These are phyloP conservation scores for Ophiostoma populinum DNA, from an alignment of 2,329 filamentous ascomycete species.

Conservation along the genomic window DNA sequence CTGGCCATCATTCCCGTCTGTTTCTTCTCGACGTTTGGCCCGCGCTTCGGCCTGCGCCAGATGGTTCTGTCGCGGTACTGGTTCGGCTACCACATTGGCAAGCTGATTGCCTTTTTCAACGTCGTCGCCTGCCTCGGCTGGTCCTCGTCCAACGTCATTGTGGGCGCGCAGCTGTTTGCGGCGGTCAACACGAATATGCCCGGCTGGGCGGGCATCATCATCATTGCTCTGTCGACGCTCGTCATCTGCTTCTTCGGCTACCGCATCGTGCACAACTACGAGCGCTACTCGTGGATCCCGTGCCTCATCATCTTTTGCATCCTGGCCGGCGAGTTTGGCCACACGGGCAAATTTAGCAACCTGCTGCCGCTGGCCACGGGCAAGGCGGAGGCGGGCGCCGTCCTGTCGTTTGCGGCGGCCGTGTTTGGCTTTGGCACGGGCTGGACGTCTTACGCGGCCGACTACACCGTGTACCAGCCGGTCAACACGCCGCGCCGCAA, in stretches of 20 bases:
- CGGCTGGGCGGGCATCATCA: conserved; percentile 56
- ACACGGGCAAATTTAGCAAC: conserved; percentile 28
- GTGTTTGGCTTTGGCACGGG: conserved; percentile 54
- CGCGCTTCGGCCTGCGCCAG: conserved; percentile 40
- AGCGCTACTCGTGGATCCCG: conserved; percentile 59
- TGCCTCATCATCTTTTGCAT: conserved; percentile 33
- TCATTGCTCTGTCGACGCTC: conserved; percentile 53
- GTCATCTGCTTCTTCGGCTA: conserved; percentile 59
- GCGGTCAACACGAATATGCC: conserved; percentile 54
- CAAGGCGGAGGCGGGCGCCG: conserved; percentile 30
- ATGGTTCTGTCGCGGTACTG: conserved; percentile 43
- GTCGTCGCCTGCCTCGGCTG: conserved; percentile 56
- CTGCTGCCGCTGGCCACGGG: conserved; percentile 33
- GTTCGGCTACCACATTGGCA: conserved; percentile 44
- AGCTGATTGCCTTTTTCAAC: conserved; percentile 55
- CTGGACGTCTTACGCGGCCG: conserved; percentile 42
- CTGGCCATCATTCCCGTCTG: conserved; percentile 40
- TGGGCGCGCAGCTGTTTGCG: conserved; percentile 60
- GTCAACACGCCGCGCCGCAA: conserved; percentile 29
- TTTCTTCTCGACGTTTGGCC: conserved; percentile 37
- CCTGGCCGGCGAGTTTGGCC: conserved; percentile 23
- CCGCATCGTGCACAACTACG: conserved; percentile 60
- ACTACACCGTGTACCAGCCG: conserved; percentile 39
- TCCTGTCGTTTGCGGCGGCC: conserved; percentile 49
- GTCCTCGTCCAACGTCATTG: conserved; percentile 62